These are phyloP conservation scores for Fusarium sp. DNA, from an alignment of 2,329 filamentous ascomycete species.

Conservation along the genomic window DNA sequence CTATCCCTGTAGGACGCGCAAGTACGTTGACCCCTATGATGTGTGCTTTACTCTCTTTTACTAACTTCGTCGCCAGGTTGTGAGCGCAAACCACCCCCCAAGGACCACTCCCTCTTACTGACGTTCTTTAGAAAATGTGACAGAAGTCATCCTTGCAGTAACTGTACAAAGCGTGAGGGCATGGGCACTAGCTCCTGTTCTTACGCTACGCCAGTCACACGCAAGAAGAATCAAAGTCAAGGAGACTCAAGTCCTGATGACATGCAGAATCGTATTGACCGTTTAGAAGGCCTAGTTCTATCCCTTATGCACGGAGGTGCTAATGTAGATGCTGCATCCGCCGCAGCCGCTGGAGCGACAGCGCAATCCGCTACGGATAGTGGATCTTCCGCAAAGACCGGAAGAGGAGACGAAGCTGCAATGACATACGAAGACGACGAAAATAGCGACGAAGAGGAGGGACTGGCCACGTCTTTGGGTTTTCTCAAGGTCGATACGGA, in stretches of 20 bases:
- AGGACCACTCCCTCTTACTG: constrained; percentile 23
- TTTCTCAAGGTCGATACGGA: constrained; percentile 85
- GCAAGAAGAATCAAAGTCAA: constrained; percentile 81
- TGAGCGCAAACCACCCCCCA: constrained; percentile 41
- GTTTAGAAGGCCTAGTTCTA: constrained; percentile 90
- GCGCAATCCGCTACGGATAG: constrained; percentile 60
- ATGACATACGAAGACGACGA: constrained; percentile 65
- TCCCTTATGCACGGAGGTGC: constrained; percentile 93
- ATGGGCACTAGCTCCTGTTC: constrained; percentile 85
- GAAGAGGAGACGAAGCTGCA: constrained; percentile 69
- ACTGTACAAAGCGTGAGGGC: constrained; percentile 92
- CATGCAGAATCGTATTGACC: constrained; percentile 98
- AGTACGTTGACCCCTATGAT: constrained; percentile 70
- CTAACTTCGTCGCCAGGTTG: constrained; percentile 58
- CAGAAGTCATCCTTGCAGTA: constrained; percentile 90
- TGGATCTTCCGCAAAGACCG: constrained; percentile 63
- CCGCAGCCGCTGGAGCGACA: constrained; percentile 54
- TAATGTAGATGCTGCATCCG: constrained; percentile 61
- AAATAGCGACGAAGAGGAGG: constrained; percentile 80
- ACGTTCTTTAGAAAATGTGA: constrained; percentile 84
- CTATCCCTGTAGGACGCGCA: constrained; percentile 90
- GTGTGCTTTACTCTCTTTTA: constrained; percentile 19
- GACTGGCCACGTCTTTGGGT: constrained; percentile 80
- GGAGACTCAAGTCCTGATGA: constrained; percentile 81
- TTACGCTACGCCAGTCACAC: constrained; percentile 79